Conservation (phyloP, 768 basidiomycete genomes). For the Dentipellis fragilis region DNA sequence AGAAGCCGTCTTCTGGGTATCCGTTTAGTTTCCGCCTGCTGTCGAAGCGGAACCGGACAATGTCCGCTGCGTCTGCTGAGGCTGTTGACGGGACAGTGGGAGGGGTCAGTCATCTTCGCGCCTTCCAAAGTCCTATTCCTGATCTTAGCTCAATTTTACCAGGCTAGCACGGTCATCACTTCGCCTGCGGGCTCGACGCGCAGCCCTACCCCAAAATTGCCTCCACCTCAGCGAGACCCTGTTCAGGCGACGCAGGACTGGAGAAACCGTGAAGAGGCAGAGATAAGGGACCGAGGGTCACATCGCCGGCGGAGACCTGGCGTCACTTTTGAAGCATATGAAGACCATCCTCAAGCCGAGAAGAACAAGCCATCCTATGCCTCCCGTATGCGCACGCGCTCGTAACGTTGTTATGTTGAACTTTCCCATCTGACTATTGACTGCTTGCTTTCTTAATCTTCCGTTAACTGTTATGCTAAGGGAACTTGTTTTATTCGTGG, state of each 20-base stretch:
- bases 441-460: too few species aligned
- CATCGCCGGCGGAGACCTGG: conserved; percentile 22
- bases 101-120: conserved; percentile 39
- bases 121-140: conserved; percentile 3
- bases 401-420: too few species aligned
- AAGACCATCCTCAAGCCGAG: conserved; percentile 17
- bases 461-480: neutral
- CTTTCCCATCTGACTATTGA: too few species aligned
- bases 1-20: conserved; percentile 1
- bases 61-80: conserved; percentile 69
- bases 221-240: conserved; percentile 58
- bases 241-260: conserved; percentile 56
- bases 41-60: conserved; percentile 49
- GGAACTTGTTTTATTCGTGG: conserved; percentile 1
- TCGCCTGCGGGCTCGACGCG: conserved; percentile 65
- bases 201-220: conserved; percentile 45
- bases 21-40: conserved; percentile 59
- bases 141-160: conserved; percentile 3
- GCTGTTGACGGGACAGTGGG: conserved; percentile 58
- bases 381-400: conserved; percentile 2
- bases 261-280: conserved; percentile 55
- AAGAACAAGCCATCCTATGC: conserved; percentile 8
- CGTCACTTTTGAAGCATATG: conserved; percentile 23
- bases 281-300: conserved; percentile 27
- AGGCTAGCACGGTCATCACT: conserved; percentile 66